Evolutionary conservation across 352 stramenopile species (phyloP), one percentile per base, ranked within the genome.

Genomic region (Globisporangium viniferum): DNA sequence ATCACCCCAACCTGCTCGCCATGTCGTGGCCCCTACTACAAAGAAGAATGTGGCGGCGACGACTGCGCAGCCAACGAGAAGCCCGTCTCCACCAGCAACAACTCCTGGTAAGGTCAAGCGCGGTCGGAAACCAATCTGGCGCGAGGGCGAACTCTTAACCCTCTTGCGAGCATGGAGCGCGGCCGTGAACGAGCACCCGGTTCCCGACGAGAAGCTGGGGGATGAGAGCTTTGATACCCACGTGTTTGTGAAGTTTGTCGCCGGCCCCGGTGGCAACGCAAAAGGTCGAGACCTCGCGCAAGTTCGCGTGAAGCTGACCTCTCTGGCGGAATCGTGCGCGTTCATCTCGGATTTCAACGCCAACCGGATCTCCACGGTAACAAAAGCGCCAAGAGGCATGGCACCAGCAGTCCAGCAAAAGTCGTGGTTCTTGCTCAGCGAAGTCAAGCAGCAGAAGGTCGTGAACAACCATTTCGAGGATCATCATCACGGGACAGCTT

Each of bases 81-180:
- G 15, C 10, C 2, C 5, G 12, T 46, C 12, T 46, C 39, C 39
- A 46, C 39, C 39, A 33, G 4, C 31, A 4, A 2, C 12, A 46
- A 12, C 39, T 46, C 8, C 39, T 46, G 39, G 39, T 6, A 46
- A 46, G 39, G 12, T 5, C 39, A 41, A 39, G 27, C 9, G 18
- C 2, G 53, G 53, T 14, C 10, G 53, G 27, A 59, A 59, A 20
- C 53, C 53, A 2, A 59, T 27, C n/a, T 68, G 63, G 63, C 29
- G 12, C 10, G 36, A 49, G 15, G 54, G 58, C n/a, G 63, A 62
- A 27, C 27, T 62, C 18, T 39, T 54, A 14, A 35, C 44, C 3
- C 27, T 68, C 8, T 18, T 68, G 39, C 39, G 15, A 4, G 63
- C 53, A 8, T 68, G 53, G 63, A 41, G 51, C 20, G 53, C 62